Base-by-base conservation (phyloP, 495 filamentous ascomycete genomes). In the Penicillium coprophilum region DNA sequence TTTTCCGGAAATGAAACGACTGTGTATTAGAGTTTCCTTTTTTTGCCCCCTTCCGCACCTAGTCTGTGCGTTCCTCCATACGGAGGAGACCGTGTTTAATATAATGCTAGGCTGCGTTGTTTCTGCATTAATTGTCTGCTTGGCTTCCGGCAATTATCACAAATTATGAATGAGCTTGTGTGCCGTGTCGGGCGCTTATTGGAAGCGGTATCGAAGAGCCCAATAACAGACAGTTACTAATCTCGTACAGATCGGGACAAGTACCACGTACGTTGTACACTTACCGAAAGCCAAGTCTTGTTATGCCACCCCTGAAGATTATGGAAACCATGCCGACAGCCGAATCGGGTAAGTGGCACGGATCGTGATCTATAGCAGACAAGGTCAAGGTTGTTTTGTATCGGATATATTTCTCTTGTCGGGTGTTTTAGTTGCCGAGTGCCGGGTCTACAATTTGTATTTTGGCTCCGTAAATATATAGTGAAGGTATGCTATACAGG, bases 151-250 rank as follows among this genome's bases (percentile, higher is more conserved):
- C 20, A 55, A 21, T 43, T 41, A 38, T 3, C 28, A 28, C 17
- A 13, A 10, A 54, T 32, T 4, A 20, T 34, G 31, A 50, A 45
- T 52, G 43, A 50, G 51, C 51, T 56, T 60, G 45, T 49, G 44
- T 58, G 50, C 60, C 57, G 63, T 58, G 54, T 60, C 57, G 47
- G 56, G 54, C 48, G 49, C 51, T 56, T 51, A 55, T 59, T 65
- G 56, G 53, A 27, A 27, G 20, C 15, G 0, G n/a, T 36, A 27
- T 24, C 23, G 19, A 20, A 38, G 8, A 40, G 53, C 10, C n/a
- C 34, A 9, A 54, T 50, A 43, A 45, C 23, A 30, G 17, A 31
- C 10, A 50, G 23, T 30, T 60, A 43, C 55, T 28, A 45, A 44
- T 46, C 51, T 56, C 40, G 21, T 11, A 9, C n/a, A 8, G 8